Conservation (phyloP, 345 rosid species). For the Firmiana major region DNA sequence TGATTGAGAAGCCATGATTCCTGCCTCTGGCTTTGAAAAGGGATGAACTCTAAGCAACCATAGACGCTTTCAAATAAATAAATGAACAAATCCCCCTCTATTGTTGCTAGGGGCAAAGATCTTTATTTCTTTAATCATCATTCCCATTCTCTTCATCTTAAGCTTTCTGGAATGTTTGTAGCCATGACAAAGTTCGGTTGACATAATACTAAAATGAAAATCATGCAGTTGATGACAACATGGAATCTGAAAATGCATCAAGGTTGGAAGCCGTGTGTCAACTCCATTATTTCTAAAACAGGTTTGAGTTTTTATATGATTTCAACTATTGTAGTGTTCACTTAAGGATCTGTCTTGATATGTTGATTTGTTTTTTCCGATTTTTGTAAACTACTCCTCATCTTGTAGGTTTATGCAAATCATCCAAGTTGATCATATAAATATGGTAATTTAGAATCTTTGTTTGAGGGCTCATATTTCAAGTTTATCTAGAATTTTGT, state of each 20-base stretch:
- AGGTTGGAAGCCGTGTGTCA: constrained; percentile 69
- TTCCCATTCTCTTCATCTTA: background rate
- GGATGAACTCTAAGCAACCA: background rate
- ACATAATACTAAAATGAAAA: constrained; percentile 15
- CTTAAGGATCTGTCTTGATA: background rate
- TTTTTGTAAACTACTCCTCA: background rate
- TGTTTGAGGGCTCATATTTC: background rate
- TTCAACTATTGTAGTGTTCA: background rate
- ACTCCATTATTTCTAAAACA: constrained; percentile 41
- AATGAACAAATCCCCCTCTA: background rate
- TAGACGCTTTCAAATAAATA: background rate
- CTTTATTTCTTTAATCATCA: background rate
- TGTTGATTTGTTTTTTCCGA: background rate
- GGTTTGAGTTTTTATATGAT: constrained; percentile 37
- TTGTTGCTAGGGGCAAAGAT: background rate
- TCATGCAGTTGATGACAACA: constrained; percentile 57
- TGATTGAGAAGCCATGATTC: background rate
- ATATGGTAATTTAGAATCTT: constrained; percentile 1
- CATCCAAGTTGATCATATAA: background rate
- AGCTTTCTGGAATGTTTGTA: background rate
- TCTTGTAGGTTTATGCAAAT: constrained; percentile 6
- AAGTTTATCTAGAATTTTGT: background rate
- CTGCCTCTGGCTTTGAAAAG: background rate
- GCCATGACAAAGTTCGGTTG: constrained; percentile 14
- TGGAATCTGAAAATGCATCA: constrained; percentile 57